These are phyloP conservation scores for Thelonectria rubi DNA, from an alignment of 2,329 filamentous ascomycete species.

Conservation along the genomic window DNA sequence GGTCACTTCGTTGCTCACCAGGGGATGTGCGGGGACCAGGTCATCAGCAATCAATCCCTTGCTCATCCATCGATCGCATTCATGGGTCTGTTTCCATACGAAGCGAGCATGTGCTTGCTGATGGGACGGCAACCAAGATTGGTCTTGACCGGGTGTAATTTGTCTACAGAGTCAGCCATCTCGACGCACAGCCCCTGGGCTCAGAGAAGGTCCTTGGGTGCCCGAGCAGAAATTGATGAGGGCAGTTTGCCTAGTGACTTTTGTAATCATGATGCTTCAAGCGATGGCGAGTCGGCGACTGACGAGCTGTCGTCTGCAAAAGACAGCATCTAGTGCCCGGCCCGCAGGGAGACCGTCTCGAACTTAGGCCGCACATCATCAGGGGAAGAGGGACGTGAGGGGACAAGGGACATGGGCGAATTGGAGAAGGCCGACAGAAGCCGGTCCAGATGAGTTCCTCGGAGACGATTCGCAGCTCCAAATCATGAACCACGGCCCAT, in stretches of 20 bases:
- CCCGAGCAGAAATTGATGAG: background rate
- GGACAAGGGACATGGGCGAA: constrained; percentile 5
- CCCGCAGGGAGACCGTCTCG: constrained; percentile 11
- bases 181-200: background rate
- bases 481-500: constrained; percentile 5
- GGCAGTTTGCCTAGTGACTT: background rate
- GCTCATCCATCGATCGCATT: constrained; percentile 8
- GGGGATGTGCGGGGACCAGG: constrained; percentile 17
- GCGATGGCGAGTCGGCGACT: background rate
- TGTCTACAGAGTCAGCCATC: constrained; percentile 9
- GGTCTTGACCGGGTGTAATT: constrained; percentile 18
- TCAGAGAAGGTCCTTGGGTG: background rate
- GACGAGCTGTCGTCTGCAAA: constrained; percentile 11
- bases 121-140: constrained; percentile 14
- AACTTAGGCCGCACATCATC: constrained; percentile 14
- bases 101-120: constrained; percentile 6
- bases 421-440: constrained; percentile 27
- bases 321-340: constrained; percentile 3
- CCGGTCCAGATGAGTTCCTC: background rate
- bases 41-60: constrained; percentile 1
- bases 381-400: background rate
- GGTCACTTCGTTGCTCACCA: background rate
- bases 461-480: background rate
- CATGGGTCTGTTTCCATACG: constrained; percentile 1
- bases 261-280: background rate